A percentile compares a stretch with the other conserved stretches of the same genome.
Evolutionary conservation across 139 green algal species (phyloP).

Genomic region (Volvox africanus): DNA sequence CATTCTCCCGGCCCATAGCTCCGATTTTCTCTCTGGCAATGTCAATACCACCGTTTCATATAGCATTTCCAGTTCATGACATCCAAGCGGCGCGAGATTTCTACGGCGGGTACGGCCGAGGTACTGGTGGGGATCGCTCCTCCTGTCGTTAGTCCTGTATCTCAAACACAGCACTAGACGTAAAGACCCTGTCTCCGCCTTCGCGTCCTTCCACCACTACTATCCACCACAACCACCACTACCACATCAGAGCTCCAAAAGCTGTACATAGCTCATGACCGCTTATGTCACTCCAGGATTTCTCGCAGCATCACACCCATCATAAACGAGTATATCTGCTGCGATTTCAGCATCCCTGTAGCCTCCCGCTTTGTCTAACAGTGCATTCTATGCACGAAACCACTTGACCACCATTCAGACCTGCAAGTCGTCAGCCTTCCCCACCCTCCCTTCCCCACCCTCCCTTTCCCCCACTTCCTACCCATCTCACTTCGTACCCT

Average conservation of each 20-base stretch:
- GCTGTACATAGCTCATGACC: too few species aligned
- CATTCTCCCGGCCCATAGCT: too few species aligned
- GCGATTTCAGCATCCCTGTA: not conserved
- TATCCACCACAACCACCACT: too few species aligned
- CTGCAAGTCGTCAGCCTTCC: too few species aligned
- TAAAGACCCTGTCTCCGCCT: too few species aligned
- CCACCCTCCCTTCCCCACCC: not conserved
- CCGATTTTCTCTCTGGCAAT: not conserved
- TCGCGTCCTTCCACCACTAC: too few species aligned
- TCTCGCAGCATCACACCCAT: not conserved
- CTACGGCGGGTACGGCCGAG: slow-evolving; percentile 71
- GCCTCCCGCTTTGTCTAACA: not conserved
- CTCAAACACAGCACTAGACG: too few species aligned
- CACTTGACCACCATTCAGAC: too few species aligned
- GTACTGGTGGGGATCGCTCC: not conserved
- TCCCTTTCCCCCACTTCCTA: not conserved
- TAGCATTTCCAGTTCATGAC: slow-evolving; percentile 85
- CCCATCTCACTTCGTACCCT: not conserved
- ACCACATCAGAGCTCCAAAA: too few species aligned
- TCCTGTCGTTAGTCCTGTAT: too few species aligned
- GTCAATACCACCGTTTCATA: slow-evolving; percentile 74
- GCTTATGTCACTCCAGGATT: not conserved
- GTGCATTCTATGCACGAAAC: too few species aligned
- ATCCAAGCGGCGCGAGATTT: slow-evolving; percentile 75
- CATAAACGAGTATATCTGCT: not conserved